phyloP scores from a whole-genome alignment of 345 rosid species.

The Barbarea vulgaris region DNA sequence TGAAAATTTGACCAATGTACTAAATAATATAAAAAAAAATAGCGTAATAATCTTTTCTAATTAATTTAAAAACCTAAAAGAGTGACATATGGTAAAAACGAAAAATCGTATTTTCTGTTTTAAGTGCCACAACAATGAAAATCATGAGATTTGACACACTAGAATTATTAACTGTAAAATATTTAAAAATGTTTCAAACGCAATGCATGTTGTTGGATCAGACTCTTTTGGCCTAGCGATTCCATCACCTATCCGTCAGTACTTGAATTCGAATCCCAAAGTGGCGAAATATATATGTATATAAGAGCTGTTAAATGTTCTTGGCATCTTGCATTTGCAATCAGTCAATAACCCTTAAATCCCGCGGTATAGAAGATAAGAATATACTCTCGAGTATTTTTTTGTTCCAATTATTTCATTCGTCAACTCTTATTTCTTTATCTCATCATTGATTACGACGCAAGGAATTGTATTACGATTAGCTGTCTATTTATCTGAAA shows the following conservation, averaged over 20 bases:
- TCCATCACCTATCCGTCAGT: background rate
- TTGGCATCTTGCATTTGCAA: background rate
- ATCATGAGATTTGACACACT: background rate
- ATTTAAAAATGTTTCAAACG: background rate
- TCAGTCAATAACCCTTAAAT: background rate
- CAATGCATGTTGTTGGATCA: background rate
- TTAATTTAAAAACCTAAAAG: background rate
- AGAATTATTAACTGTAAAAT: background rate
- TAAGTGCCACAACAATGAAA: background rate
- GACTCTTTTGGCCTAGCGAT: background rate
- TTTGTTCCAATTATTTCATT: background rate
- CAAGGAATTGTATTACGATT: background rate
- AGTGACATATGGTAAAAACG: background rate
- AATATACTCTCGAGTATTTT: background rate
- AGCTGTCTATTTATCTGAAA: background rate
- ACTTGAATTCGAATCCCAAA: background rate
- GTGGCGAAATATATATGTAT: background rate
- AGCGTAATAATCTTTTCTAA: background rate
- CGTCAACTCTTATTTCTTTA: conserved; percentile 11
- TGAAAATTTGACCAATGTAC: background rate
- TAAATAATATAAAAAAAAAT: background rate
- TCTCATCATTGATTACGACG: background rate
- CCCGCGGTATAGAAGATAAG: background rate
- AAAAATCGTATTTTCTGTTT: background rate
- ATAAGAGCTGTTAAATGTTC: background rate